Evolutionary conservation across 352 stramenopile species (phyloP).

Genomic region (Phytopythium helicoides): DNA sequence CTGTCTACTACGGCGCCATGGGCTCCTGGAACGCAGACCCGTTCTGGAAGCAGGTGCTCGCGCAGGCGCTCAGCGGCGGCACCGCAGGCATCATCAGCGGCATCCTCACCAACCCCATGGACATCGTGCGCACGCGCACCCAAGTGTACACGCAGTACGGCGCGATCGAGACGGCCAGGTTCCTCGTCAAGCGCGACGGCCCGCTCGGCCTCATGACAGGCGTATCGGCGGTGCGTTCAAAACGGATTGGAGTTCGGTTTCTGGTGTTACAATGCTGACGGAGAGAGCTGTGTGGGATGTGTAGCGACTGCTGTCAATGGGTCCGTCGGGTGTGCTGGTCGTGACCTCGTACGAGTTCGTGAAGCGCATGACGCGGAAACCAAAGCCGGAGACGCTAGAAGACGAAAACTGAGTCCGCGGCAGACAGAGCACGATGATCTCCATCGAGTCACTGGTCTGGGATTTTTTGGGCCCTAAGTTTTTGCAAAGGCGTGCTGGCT

Average conservation of each 20-base stretch:
- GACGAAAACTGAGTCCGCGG: neutral
- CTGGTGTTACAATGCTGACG: no score
- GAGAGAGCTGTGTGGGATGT: neutral
- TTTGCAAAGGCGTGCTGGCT: no score
- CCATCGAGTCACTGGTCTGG: no score
- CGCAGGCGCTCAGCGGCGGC: slow-evolving; percentile 73
- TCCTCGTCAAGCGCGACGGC: slow-evolving; percentile 77
- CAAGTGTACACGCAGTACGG: slow-evolving; percentile 86
- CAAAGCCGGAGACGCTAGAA: slow-evolving; percentile 23
- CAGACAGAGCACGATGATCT: neutral
- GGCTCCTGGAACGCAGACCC: slow-evolving; percentile 52
- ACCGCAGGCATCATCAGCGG: slow-evolving; percentile 77
- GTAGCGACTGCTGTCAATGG: slow-evolving; percentile 79
- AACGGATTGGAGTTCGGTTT: neutral
- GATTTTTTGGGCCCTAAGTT: no score
- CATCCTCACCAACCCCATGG: slow-evolving; percentile 86
- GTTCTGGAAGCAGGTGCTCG: slow-evolving; percentile 84
- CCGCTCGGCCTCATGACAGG: slow-evolving; percentile 77
- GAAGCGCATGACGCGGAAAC: slow-evolving; percentile 81
- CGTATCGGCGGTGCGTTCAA: slow-evolving; percentile 60
- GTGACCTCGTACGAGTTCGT: slow-evolving; percentile 90
- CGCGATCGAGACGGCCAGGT: slow-evolving; percentile 79
- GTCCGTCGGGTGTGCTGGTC: slow-evolving; percentile 80
- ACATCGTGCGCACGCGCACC: slow-evolving; percentile 84
- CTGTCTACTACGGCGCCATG: slow-evolving; percentile 66